phyloP scores from a whole-genome alignment of 2,329 filamentous ascomycete species.

The Aspergillus sp. region DNA sequence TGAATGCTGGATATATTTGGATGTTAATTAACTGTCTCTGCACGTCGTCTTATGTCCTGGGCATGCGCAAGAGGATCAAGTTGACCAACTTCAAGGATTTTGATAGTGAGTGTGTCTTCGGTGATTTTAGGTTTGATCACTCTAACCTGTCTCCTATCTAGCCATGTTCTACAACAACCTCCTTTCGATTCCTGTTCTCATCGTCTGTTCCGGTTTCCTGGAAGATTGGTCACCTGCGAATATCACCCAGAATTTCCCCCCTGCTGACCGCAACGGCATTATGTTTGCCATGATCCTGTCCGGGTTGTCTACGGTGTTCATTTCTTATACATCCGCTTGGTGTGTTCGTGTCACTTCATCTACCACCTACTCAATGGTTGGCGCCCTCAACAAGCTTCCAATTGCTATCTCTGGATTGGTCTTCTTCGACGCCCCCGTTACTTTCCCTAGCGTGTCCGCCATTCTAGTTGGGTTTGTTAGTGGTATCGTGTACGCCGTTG shows the following conservation, averaged over 20 bases:
- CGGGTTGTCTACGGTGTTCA: conserved; percentile 89
- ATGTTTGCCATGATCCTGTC: conserved; percentile 91
- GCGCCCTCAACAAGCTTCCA: conserved; percentile 95
- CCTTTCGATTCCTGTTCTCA: conserved; percentile 87
- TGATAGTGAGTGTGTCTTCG: conserved; percentile 71
- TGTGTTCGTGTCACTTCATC: conserved; percentile 96
- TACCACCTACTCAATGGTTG: conserved; percentile 98
- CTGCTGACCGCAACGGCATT: conserved; percentile 74
- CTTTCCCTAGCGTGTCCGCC: conserved; percentile 85
- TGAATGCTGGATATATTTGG: conserved; percentile 96
- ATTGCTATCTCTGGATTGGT: conserved; percentile 88
- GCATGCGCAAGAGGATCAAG: conserved; percentile 99
- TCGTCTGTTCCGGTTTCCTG: conserved; percentile 74
- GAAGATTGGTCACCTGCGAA: conserved; percentile 93
- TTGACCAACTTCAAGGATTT: conserved; percentile 99
- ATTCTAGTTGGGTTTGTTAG: conserved; percentile 90
- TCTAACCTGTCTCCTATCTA: conserved; percentile 40
- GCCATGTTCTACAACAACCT: conserved; percentile 99
- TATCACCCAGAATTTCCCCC: conserved; percentile 82
- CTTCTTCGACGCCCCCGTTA: conserved; percentile 94
- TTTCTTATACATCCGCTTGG: conserved; percentile 99
- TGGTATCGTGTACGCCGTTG: conserved; percentile 84
- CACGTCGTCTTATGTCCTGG: conserved; percentile 82
- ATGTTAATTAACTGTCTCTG: conserved; percentile 97
- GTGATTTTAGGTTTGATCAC: not conserved